Percentiles rank a stretch among this genome's conserved stretches.
These are phyloP conservation scores for Apiotrichum sp. DNA, from an alignment of 1,284 basidiomycete species.

Conservation along the genomic window DNA sequence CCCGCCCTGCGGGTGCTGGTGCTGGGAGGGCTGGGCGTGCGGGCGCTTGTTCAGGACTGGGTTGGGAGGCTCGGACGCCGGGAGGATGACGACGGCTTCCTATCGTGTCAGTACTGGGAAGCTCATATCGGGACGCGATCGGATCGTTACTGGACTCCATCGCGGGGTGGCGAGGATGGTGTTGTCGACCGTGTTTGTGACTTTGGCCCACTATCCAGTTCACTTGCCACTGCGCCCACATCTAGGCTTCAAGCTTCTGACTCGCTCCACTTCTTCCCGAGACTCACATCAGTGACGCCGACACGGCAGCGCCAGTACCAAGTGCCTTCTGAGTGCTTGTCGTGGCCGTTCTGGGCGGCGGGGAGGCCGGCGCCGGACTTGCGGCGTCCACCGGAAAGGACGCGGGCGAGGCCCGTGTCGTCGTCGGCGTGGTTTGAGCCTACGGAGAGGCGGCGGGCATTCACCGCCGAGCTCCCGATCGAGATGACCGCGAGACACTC, in stretches of 20 bases:
- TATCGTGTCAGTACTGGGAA: conserved; percentile 4
- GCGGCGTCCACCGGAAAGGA: conserved; percentile 27
- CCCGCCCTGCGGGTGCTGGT: conserved; percentile 3
- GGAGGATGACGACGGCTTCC: conserved; percentile 37
- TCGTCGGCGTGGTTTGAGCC: conserved; percentile 18
- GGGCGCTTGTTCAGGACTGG: conserved; percentile 24
- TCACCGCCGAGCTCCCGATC: conserved; percentile 12
- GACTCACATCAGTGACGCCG: conserved; percentile 36
- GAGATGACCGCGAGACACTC: conserved; percentile 37
- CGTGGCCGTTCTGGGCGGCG: conserved; percentile 13
- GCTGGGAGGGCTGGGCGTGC: conserved; percentile 1
- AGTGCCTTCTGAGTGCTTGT: conserved; percentile 31
- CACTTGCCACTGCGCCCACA: not conserved
- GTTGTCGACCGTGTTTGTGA: not conserved
- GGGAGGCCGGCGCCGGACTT: not conserved
- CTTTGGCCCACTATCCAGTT: not conserved
- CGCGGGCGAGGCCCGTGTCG: conserved; percentile 24
- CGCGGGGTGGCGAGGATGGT: not conserved
- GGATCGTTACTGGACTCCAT: no score
- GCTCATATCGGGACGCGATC: no score
- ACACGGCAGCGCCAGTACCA: conserved; percentile 43
- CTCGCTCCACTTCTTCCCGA: not conserved
- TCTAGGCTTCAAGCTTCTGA: no score
- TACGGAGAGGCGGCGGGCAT: conserved; percentile 29
- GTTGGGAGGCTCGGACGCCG: conserved; percentile 33